These are phyloP conservation scores for Xenoacremonium recifei DNA, from an alignment of 2,329 filamentous ascomycete genomes.

Conservation along the genomic window DNA sequence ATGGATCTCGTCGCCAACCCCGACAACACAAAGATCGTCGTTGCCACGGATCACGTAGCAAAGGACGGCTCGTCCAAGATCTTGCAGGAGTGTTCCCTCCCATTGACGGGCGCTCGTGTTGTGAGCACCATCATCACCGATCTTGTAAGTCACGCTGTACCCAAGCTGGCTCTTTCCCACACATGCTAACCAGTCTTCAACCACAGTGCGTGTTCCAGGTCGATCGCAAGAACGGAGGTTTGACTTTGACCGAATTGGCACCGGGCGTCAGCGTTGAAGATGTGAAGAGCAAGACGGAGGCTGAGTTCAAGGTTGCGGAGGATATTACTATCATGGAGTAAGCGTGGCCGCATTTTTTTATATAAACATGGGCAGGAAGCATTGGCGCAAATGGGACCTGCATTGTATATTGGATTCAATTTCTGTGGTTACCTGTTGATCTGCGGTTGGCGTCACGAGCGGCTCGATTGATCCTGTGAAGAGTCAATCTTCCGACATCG, in stretches of 20 bases:
- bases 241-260: slow-evolving; percentile 70
- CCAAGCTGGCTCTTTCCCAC: too few species aligned
- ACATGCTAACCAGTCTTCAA: neutral
- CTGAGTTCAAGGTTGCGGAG: slow-evolving; percentile 62
- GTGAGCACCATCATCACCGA: slow-evolving; percentile 74
- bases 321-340: slow-evolving; percentile 49
- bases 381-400: too few species aligned
- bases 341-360: too few species aligned
- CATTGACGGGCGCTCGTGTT: slow-evolving; percentile 64
- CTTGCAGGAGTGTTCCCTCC: slow-evolving; percentile 61
- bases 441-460: too few species aligned
- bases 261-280: slow-evolving; percentile 68
- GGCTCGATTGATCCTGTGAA: too few species aligned
- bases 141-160: slow-evolving; percentile 62
- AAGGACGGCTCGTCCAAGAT: slow-evolving; percentile 69
- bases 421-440: too few species aligned
- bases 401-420: too few species aligned
- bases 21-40: slow-evolving; percentile 69
- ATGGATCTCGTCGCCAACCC: slow-evolving; percentile 74
- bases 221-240: slow-evolving; percentile 56
- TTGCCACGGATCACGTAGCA: slow-evolving; percentile 67
- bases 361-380: too few species aligned
- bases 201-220: slow-evolving; percentile 67
- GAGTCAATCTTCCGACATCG: too few species aligned
- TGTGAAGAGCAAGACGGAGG: slow-evolving; percentile 67